phyloP scores from a whole-genome alignment of 2,329 filamentous ascomycete genomes.

The Aspergillus niger region DNA sequence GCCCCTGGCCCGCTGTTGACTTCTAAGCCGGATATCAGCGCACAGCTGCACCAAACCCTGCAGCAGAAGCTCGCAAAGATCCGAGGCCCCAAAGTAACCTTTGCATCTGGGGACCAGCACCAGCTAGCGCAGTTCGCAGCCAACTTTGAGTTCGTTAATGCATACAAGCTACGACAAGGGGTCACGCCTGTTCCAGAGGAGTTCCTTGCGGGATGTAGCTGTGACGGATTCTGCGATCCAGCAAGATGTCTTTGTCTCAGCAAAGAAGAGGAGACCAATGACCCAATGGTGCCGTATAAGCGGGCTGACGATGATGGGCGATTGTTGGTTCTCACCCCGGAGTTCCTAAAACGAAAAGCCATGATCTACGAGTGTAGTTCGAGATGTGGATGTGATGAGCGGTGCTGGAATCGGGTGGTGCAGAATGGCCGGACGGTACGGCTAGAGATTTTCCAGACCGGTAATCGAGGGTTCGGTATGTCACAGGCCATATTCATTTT shows the following conservation, averaged over 20 bases:
- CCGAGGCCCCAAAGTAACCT: constrained; percentile 32
- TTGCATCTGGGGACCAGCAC: constrained; percentile 19
- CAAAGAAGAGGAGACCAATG: constrained; percentile 31
- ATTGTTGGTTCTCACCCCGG: constrained; percentile 29
- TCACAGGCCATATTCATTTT: neutral
- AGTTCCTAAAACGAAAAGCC: constrained; percentile 34
- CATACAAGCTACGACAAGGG: constrained; percentile 38
- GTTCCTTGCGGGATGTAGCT: constrained; percentile 40
- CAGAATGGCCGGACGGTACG: constrained; percentile 42
- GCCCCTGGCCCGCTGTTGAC: constrained; percentile 13
- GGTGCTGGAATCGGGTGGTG: constrained; percentile 48
- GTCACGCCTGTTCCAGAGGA: constrained; percentile 29
- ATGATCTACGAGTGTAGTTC: constrained; percentile 48
- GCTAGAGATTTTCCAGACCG: constrained; percentile 48
- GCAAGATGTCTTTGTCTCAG: constrained; percentile 33
- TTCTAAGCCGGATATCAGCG: constrained; percentile 2
- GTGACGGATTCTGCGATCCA: constrained; percentile 29
- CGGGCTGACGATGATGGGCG: constrained; percentile 15
- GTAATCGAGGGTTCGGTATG: constrained; percentile 45
- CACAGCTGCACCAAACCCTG: constrained; percentile 21
- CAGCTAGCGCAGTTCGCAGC: constrained; percentile 28
- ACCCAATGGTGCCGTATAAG: constrained; percentile 36
- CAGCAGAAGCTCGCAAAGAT: constrained; percentile 28
- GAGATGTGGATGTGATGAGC: constrained; percentile 37
- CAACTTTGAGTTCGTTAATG: constrained; percentile 44